Percentiles rank a stretch among this genome's conserved stretches.
These are phyloP conservation scores for Leersia perrieri DNA, from an alignment of 176 grass and related monocot species.

Conservation along the genomic window DNA sequence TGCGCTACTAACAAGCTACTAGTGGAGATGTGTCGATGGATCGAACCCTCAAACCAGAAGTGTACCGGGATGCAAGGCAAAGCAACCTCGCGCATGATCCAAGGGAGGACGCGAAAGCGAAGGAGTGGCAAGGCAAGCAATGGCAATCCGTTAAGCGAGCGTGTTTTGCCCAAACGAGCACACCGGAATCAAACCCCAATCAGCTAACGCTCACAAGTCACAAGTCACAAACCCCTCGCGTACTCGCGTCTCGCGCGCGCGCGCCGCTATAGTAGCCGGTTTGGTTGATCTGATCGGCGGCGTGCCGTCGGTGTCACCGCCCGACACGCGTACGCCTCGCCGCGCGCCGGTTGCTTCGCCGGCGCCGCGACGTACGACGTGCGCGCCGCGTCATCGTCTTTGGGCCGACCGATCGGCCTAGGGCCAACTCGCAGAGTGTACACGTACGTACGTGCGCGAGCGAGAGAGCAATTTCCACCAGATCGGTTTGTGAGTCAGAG, in stretches of 20 bases:
- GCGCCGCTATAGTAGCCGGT: too few species aligned
- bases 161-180: conserved; percentile 11
- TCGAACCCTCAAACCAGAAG: not conserved
- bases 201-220: not conserved
- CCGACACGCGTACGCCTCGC: not conserved
- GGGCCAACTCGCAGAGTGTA: too few species aligned
- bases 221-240: too few species aligned
- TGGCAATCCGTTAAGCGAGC: conserved; percentile 36
- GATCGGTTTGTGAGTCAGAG: not conserved
- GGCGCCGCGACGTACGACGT: not conserved
- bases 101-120: not conserved
- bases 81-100: not conserved
- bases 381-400: too few species aligned
- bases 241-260: not conserved
- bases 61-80: not conserved
- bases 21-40: not conserved
- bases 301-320: not conserved
- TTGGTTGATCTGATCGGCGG: not conserved
- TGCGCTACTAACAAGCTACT: not conserved
- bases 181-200: not conserved
- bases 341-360: not conserved
- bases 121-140: conserved; percentile 45
- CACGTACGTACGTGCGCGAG: too few species aligned
- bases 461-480: too few species aligned
- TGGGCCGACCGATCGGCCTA: too few species aligned